Base-by-base conservation (phyloP, 2,329 filamentous ascomycete genomes). In the Colletotrichum caudatum region DNA sequence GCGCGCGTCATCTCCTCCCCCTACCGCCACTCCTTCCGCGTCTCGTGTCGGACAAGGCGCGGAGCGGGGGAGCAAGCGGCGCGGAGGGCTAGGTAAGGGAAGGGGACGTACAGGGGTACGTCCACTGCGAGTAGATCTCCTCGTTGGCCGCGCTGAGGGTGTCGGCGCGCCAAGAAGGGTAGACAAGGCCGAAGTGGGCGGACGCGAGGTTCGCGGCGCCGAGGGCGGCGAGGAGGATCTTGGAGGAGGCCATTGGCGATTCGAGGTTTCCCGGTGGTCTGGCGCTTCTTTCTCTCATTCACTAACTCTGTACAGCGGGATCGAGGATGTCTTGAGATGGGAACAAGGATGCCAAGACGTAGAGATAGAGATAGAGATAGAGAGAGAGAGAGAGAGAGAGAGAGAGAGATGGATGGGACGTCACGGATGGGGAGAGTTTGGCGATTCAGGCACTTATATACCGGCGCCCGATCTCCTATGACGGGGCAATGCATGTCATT, bases 81-180 rank as follows among this genome's bases (percentile, higher is more conserved):
- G 23, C 48, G 18, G 20, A 29, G 14, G 50, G 39, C 2, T 1
- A n/a, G 37, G 29, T 44, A n/a, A 8, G 26, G 35, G 23, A 48
- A 26, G n/a, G 58, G 57, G 18, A 11, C 84, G 18, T 81, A 88
- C 86, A 89, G n/a, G 87, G 86, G 71, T 85, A 84, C 1, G 71
- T 74, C 82, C 83, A 88, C 76, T 89, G 85, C 63, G 80, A 84
- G 79, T 85, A 87, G 67, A 78, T 77, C 18, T 76, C 76, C 67
- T 80, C 81, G 39, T 78, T 78, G 69, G 77, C 79, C 26, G 78
- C 74, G 29, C 76, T 74, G 51, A 88, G 81, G 0, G 84, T 86
- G 76, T 88, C 82, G 69, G 80, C 82, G 71, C 87, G 83, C 86
- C 85, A 87, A 2, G 76, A 60, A 5, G 87, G 87, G 76, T 85